Evolutionary conservation across 2,329 filamentous ascomycete species (phyloP), one percentile per base, ranked within the genome.

Genomic region (Onygena corvina): DNA sequence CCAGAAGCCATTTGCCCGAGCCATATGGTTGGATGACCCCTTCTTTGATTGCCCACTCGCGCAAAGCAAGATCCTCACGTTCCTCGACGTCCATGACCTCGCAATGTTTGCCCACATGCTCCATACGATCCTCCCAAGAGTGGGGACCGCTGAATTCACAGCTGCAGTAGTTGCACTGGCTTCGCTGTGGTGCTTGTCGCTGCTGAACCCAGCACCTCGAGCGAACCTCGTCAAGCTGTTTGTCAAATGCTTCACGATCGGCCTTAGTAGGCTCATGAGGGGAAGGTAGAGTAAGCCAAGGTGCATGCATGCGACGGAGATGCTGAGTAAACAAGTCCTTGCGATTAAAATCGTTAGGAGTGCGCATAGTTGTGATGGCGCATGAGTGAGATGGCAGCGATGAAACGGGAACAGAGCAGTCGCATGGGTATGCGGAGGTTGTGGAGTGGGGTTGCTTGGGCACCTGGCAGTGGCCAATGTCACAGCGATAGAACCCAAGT

Each of bases 291-390:
- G 54, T 55, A 8, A 64, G 54, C 80, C 73, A 64, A 0, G 77
- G 75, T 0, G 76, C 72, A 61, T 95, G 89, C 86, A 93, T 93
- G 42, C 90, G 83, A 4, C 86, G 77, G 1, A 90, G 74, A 61
- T 95, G 90, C 60, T 94, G 87, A 0, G 83, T 86, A 68, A 89
- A 94, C 7, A 95, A 77, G 60, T 95, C 89, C 63, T 93, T 94
- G 59, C 89, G 83, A 66, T 93, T 93, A 71, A 94, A 94, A 64
- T 79, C 81, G 58, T 83, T 80, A 33, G 70, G 69, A 4, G 73
- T 66, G 8, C 58, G 58, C 29, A 46, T 33, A 16, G 30, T 48
- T 1, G 47, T 18, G 9, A 42, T 49, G 12, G 46, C 4, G 25
- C 46, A 49, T 21, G 47, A 46, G 34, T 30, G 30, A 29, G 42